Base-by-base conservation (phyloP, 306 rosid genomes). In the Trifolium fragiferum region DNA sequence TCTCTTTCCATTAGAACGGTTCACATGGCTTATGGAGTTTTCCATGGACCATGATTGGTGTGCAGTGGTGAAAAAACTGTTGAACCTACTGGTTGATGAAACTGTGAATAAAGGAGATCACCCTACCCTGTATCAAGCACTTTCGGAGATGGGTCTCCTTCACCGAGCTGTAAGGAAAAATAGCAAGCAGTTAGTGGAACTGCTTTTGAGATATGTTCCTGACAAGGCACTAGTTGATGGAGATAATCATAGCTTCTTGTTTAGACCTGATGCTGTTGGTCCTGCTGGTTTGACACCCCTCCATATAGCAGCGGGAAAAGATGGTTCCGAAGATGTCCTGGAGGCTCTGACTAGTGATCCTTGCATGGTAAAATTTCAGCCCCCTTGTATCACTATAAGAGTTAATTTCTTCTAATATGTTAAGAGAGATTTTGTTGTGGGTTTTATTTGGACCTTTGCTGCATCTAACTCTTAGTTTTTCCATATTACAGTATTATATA, bases 1-100 rank as follows among this genome's bases (percentile, higher is more conserved):
- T 70, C 86, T 73, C 54, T 93, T 89, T 73, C 78, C 96, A 63
- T 80, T 88, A 32, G 67, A 82, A 72, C 87, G 97, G 83, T 93
- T 88, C 80, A 87, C 76, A 82, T 88, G 90, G 92, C 88, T 93
- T 40, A 80, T 93, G 85, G 97, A 93, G 87, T 93, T 91, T 80
- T 91, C 97, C 14, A 80, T 93, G 85, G 98, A 93, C 70, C 98
- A 33, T 84, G 93, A 88, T 78, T 93, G 98, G 98, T 86, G 92
- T 82, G 89, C 92, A 37, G 91, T 88, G 20, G 92, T 91, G 69
- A 91, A 81, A 65, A 93, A 89, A 80, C 85, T 93, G 30, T 75
- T 93, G 81, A 83, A 80, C 65, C 77, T 93, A 61, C 83, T 91
- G 66, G 81, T 88, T 59, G 87, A 86, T 64, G 96, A 90, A 61